phyloP scores from a whole-genome alignment of 768 basidiomycete species.

The Astraeus odoratus region DNA sequence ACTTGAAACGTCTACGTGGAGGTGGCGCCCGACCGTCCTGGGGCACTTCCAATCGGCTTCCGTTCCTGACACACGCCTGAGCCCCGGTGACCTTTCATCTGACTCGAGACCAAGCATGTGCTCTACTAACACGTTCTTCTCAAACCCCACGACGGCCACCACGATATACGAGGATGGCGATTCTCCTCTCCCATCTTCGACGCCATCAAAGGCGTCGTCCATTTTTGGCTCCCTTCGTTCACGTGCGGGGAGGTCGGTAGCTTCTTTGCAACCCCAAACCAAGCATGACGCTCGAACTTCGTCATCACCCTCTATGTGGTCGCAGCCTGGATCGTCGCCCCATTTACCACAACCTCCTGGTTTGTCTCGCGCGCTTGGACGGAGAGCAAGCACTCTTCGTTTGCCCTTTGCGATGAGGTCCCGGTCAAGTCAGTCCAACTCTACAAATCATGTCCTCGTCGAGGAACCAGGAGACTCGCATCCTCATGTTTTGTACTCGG shows the following conservation, averaged over 20 bases:
- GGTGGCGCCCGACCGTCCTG: conserved; percentile 60
- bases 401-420: conserved; percentile 24
- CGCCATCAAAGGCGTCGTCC: conserved; percentile 25
- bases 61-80: conserved; percentile 35
- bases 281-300: conserved; percentile 18
- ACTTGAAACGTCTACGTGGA: conserved; percentile 27
- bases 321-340: conserved; percentile 32
- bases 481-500: conserved; percentile 24
- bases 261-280: conserved; percentile 29
- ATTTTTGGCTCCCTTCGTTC: conserved; percentile 29
- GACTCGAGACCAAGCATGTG: conserved; percentile 56
- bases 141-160: conserved; percentile 30
- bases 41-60: conserved; percentile 54
- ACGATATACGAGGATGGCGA: conserved; percentile 34
- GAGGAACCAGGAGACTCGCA: conserved; percentile 24
- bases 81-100: conserved; percentile 34
- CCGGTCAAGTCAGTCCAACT: conserved; percentile 9
- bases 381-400: conserved; percentile 25
- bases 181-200: conserved; percentile 34
- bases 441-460: conserved; percentile 16
- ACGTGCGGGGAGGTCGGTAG: conserved; percentile 19
- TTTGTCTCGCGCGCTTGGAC: conserved; percentile 22
- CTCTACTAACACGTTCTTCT: conserved; percentile 48
- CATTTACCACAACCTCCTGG: conserved; percentile 34
- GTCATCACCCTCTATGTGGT: conserved; percentile 32